Conservation (phyloP, 306 rosid genomes). For the Herpetospermum pedunculosum region DNA sequence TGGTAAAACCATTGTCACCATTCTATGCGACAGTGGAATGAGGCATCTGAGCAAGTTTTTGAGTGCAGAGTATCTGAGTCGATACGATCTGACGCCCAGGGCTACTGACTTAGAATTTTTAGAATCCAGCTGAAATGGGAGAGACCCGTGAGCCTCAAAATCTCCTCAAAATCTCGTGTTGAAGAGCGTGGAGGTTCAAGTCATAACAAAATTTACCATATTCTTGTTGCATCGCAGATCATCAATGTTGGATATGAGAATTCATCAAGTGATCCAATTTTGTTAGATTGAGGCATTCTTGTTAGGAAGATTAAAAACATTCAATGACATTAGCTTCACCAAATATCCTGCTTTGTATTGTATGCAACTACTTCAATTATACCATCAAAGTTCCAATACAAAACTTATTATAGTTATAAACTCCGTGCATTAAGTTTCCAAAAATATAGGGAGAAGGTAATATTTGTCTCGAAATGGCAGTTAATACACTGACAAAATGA, state of each 20-base stretch:
- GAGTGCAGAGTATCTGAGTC: constrained; percentile 48
- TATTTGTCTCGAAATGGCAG: not conserved
- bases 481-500: not conserved
- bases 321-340: not conserved
- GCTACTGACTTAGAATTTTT: constrained; percentile 64
- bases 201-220: not conserved
- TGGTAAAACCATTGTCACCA: constrained; percentile 81
- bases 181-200: not conserved
- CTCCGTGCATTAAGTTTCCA: not conserved
- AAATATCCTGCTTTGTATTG: not conserved
- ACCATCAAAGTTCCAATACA: not conserved
- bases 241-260: not conserved
- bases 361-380: not conserved
- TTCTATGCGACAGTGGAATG: constrained; percentile 88
- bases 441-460: not conserved
- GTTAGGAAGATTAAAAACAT: not conserved
- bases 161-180: not conserved
- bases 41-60: constrained; percentile 86
- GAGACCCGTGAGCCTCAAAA: not conserved
- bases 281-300: not conserved
- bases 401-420: not conserved
- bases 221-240: not conserved
- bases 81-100: constrained; percentile 58
- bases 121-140: constrained; percentile 29
- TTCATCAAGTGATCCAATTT: not conserved